A percentile compares a stretch with the other conserved stretches of the same genome.
Evolutionary conservation across 2,329 filamentous ascomycete species (phyloP).

Genomic region (Cytospora mali): DNA sequence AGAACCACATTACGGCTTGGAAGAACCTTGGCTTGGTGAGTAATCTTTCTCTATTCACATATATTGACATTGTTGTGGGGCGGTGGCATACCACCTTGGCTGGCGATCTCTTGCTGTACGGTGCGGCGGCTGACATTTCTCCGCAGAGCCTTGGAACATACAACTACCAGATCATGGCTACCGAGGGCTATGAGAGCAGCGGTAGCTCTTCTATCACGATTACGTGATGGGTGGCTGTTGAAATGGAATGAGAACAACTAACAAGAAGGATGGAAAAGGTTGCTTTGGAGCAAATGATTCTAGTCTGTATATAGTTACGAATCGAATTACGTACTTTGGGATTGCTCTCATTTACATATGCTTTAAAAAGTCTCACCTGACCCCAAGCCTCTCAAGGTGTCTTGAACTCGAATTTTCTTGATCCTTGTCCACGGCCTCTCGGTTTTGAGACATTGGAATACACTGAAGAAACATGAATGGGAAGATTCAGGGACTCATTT

Average conservation of each 20-base stretch:
- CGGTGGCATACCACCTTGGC: not conserved
- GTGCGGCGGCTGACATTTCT: not conserved
- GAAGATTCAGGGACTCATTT: no score
- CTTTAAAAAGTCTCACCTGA: no score
- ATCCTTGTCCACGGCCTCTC: no score
- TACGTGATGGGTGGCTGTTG: not conserved
- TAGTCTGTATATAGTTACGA: no score
- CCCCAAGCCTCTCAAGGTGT: no score
- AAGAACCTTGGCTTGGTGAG: conserved; percentile 39
- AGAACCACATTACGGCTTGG: conserved; percentile 52
- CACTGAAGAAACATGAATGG: no score
- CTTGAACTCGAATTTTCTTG: no score
- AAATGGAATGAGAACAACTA: not conserved
- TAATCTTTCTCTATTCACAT: not conserved
- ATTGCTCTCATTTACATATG: no score
- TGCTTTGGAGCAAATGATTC: no score
- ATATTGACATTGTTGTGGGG: not conserved
- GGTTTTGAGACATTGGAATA: no score
- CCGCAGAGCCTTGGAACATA: conserved; percentile 42
- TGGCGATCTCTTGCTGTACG: not conserved
- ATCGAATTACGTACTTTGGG: no score
- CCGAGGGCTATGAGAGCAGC: conserved; percentile 44
- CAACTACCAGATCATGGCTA: conserved; percentile 52
- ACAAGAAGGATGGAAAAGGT: no score
- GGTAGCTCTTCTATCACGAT: conserved; percentile 34